These are phyloP conservation scores for Lipomyces mesembrius DNA, from an alignment of 805 yeast genomes.

Conservation along the genomic window DNA sequence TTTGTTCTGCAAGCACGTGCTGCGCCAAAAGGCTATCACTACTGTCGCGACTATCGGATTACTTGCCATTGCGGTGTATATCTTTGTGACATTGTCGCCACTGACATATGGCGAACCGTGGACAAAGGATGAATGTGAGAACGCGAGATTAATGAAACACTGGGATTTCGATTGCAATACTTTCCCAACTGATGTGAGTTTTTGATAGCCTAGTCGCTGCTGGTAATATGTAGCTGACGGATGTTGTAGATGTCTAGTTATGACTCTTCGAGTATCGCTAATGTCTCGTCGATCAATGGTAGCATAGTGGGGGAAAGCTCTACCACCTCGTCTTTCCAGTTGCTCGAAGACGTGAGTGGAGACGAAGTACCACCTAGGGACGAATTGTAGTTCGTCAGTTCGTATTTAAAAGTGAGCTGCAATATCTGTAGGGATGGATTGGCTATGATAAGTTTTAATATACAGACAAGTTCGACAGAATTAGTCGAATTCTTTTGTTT, in stretches of 20 bases:
- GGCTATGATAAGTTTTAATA: neutral
- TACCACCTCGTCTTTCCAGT: neutral
- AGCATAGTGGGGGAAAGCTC: neutral
- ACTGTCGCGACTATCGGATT: constrained; percentile 55
- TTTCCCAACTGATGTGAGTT: constrained; percentile 47
- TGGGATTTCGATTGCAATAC: constrained; percentile 91
- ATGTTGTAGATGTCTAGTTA: neutral
- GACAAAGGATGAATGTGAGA: constrained; percentile 70
- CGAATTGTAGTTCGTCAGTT: neutral
- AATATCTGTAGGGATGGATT: neutral
- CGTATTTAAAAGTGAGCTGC: neutral
- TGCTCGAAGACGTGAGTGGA: neutral
- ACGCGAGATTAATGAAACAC: constrained; percentile 59
- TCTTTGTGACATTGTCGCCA: constrained; percentile 69
- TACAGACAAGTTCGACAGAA: neutral
- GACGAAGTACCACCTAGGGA: neutral
- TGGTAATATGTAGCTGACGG: neutral
- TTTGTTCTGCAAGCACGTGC: constrained; percentile 41
- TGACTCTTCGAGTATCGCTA: neutral
- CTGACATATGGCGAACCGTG: constrained; percentile 78
- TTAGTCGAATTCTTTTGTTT: neutral
- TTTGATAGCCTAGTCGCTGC: neutral
- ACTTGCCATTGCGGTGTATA: constrained; percentile 55
- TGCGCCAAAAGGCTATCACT: constrained; percentile 52
- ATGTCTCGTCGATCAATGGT: neutral